A percentile compares a stretch with the other conserved stretches of the same genome.
Evolutionary conservation across 2,329 filamentous ascomycete species (phyloP).

Genomic region (Penicillium vulpinum): DNA sequence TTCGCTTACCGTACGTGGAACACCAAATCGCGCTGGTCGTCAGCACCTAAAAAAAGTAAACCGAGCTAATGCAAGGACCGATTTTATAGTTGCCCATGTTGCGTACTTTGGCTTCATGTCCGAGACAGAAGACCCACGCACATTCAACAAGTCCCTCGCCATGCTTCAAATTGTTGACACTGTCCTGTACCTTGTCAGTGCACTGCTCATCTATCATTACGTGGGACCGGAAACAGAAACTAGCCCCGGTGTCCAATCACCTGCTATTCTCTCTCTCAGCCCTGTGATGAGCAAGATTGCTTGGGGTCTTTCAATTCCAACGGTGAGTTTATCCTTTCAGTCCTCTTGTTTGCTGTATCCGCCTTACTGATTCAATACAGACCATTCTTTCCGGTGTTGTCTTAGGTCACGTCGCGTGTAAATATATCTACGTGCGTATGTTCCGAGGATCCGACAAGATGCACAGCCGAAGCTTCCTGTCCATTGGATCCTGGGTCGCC

Average conservation of each 20-base stretch:
- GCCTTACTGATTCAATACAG: constrained; percentile 16
- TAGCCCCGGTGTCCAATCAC: constrained; percentile 53
- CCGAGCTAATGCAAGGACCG: background rate
- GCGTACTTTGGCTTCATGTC: constrained; percentile 67
- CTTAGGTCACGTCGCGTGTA: constrained; percentile 64
- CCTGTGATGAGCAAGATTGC: constrained; percentile 61
- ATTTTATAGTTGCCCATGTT: constrained; percentile 53
- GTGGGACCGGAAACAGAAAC: constrained; percentile 50
- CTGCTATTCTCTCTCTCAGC: constrained; percentile 64
- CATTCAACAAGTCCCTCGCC: constrained; percentile 63
- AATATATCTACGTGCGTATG: constrained; percentile 64
- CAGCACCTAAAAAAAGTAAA: background rate
- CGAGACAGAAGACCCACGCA: constrained; percentile 61
- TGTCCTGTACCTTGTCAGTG: constrained; percentile 64
- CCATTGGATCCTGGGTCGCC: constrained; percentile 58
- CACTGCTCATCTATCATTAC: constrained; percentile 67
- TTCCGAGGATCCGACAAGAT: constrained; percentile 61
- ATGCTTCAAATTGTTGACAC: constrained; percentile 62
- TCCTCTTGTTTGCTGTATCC: background rate
- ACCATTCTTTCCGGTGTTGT: constrained; percentile 71
- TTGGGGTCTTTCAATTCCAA: constrained; percentile 67
- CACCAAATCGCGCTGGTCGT: background rate
- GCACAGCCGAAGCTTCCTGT: constrained; percentile 49
- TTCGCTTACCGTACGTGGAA: constrained; percentile 60
- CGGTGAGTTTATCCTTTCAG: constrained; percentile 35